phyloP scores from a whole-genome alignment of 371 early-diverging fungal genomes.

The Mortierella sp. region DNA sequence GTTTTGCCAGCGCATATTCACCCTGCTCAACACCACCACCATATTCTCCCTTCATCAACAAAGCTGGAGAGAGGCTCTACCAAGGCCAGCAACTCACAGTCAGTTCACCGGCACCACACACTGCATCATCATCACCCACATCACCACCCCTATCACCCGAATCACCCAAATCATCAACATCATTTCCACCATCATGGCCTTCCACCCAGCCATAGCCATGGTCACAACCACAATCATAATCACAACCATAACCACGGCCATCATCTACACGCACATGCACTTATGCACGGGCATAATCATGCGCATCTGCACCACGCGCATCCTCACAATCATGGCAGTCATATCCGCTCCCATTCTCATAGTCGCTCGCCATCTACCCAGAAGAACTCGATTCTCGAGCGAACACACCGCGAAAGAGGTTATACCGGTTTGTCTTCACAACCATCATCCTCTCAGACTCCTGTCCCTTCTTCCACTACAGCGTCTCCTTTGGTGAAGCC shows the following conservation, averaged over 20 bases:
- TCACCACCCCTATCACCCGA: conserved; percentile 56
- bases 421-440: neutral
- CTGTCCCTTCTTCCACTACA: neutral
- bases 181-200: conserved; percentile 51
- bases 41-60: conserved; percentile 22
- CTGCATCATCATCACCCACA: conserved; percentile 53
- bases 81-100: conserved; percentile 27
- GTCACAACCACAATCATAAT: conserved; percentile 25
- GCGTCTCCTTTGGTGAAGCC: neutral
- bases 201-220: conserved; percentile 10
- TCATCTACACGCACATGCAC: conserved; percentile 21
- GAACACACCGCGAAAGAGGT: conserved; percentile 2
- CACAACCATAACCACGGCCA: conserved; percentile 14
- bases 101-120: conserved; percentile 49
- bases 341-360: conserved; percentile 1
- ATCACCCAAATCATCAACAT: conserved; percentile 57
- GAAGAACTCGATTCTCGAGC: neutral
- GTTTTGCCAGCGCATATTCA: conserved; percentile 45
- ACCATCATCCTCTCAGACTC: neutral
- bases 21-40: conserved; percentile 48
- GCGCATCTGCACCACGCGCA: conserved; percentile 3
- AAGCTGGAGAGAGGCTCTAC: conserved; percentile 15
- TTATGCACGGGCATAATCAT: conserved; percentile 4
- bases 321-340: neutral
- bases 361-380: neutral